These are phyloP conservation scores for Calonectria crousiana DNA, from an alignment of 2,329 filamentous ascomycete species.

Conservation along the genomic window DNA sequence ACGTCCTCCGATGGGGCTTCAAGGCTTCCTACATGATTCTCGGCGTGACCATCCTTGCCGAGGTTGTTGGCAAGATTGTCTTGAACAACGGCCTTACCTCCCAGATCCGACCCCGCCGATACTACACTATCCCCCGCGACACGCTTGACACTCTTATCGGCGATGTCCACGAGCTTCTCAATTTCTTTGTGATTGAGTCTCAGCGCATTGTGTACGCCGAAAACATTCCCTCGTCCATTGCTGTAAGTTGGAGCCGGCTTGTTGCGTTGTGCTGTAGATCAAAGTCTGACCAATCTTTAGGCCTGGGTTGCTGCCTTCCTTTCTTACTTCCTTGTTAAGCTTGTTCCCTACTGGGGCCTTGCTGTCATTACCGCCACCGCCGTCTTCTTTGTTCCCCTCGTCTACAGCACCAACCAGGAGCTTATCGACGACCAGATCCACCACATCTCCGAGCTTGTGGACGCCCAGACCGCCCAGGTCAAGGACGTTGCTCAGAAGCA, in stretches of 20 bases:
- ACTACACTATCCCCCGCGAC: conserved; percentile 75
- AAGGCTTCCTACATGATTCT: conserved; percentile 75
- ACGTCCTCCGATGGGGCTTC: conserved; percentile 73
- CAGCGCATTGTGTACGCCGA: conserved; percentile 78
- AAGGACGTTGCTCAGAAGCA: conserved; percentile 73
- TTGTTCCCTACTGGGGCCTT: conserved; percentile 78
- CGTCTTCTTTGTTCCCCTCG: conserved; percentile 71
- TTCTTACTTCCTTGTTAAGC: conserved; percentile 77
- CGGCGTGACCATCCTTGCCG: conserved; percentile 70
- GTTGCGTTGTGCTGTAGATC: conserved; percentile 15
- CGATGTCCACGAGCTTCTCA: conserved; percentile 76
- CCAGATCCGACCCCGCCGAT: conserved; percentile 75
- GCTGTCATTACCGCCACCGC: conserved; percentile 70
- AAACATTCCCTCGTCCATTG: conserved; percentile 71
- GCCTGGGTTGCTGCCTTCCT: conserved; percentile 71
- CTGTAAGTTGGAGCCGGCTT: conserved; percentile 59
- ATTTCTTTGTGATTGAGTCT: conserved; percentile 78
- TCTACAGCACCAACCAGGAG: conserved; percentile 78
- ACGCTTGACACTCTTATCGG: conserved; percentile 71
- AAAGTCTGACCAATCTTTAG: conserved; percentile 51
- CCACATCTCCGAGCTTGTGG: conserved; percentile 68
- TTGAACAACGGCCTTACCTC: conserved; percentile 73
- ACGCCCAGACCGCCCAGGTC: conserved; percentile 73
- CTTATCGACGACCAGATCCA: conserved; percentile 74
- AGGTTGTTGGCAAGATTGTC: conserved; percentile 71